Percentiles rank a stretch among this genome's conserved stretches.
Conservation (phyloP, 2,329 filamentous ascomycete species). For the Phialophora expanda region DNA sequence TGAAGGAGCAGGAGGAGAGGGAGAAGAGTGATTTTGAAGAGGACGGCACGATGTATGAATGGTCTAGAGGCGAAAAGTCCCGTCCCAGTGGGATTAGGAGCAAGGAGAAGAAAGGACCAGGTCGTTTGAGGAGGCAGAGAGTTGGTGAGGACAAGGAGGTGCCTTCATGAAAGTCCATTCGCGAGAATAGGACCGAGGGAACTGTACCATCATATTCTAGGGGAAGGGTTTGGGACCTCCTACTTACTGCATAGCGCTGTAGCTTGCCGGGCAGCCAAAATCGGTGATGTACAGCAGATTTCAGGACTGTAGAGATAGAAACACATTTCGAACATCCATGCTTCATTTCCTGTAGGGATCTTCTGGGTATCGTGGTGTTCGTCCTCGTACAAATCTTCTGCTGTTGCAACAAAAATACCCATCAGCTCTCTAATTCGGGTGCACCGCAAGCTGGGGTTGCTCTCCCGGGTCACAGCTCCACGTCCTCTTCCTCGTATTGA, state of each 20-base stretch:
- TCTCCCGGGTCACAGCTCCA: constrained; percentile 44
- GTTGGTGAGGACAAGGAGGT: constrained; percentile 33
- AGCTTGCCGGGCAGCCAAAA: background rate
- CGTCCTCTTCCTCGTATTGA: constrained; percentile 68
- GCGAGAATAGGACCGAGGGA: background rate
- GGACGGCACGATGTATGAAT: constrained; percentile 37
- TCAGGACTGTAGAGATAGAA: background rate
- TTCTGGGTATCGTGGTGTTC: background rate
- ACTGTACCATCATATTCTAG: constrained; percentile 3
- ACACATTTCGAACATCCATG: background rate
- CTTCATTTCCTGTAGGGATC: background rate
- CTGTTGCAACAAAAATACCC: background rate
- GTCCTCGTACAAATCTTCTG: background rate
- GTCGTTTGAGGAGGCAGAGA: constrained; percentile 33
- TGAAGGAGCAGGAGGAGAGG: constrained; percentile 60
- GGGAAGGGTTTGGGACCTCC: background rate
- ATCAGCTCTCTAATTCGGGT: background rate
- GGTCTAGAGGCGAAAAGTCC: constrained; percentile 39
- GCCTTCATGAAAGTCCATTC: background rate
- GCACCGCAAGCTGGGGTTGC: background rate
- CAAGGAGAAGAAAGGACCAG: constrained; percentile 38
- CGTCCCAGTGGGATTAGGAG: constrained; percentile 35
- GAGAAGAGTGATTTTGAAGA: constrained; percentile 42
- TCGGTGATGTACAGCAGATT: background rate
- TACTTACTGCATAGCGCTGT: constrained; percentile 1